Evolutionary conservation across 257 asterid species (phyloP), one percentile per base, ranked within the genome.

Genomic region (Lycium ferocissimum): DNA sequence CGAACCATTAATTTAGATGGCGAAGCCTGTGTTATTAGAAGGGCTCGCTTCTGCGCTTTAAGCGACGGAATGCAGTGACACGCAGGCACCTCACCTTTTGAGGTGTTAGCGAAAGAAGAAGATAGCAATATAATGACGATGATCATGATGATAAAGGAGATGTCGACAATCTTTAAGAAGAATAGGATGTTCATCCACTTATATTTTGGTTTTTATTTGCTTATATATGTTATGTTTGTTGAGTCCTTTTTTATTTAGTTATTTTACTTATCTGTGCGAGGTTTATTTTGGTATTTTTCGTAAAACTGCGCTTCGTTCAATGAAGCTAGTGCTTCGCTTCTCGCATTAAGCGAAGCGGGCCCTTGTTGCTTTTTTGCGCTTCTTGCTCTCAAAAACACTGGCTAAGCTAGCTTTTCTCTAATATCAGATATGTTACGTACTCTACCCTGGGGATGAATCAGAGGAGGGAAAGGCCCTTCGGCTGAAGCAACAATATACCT

Each of bases 371-470:
- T 72, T 43, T 43, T 72, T 43, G 80, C 18, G 80, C 58, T 72
- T 45, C 37, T n/a, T 10, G 10, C 57, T n/a, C 35, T 45, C 18
- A n/a, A n/a, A 18, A 43, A 9, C 37, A 72, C 37, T 18, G 38
- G 57, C 63, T 76, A 76, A 76, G 51, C 66, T n/a, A n/a, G 20
- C 67, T 76, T 84, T 85, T 69, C 83, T 85, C 81, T 89, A 84
- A 82, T 83, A 80, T 76, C 90, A 94, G 98, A 94, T 93, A 38
- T 93, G 98, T 84, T 93, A 91, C 87, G 57, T 92, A 81, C 95
- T 94, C 83, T 93, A 94, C 92, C 98, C 97, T 71, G 97, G 98
- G 82, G 97, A 94, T 69, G 98, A 92, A 75, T 91, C 95, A 81
- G 88, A 65, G 57, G 97, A 92, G 85, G 97, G 97, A 54, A 94